Percentiles rank a stretch among this genome's conserved stretches.
These are phyloP conservation scores for Nemania abortiva DNA, from an alignment of 2,329 filamentous ascomycete genomes.

Conservation along the genomic window DNA sequence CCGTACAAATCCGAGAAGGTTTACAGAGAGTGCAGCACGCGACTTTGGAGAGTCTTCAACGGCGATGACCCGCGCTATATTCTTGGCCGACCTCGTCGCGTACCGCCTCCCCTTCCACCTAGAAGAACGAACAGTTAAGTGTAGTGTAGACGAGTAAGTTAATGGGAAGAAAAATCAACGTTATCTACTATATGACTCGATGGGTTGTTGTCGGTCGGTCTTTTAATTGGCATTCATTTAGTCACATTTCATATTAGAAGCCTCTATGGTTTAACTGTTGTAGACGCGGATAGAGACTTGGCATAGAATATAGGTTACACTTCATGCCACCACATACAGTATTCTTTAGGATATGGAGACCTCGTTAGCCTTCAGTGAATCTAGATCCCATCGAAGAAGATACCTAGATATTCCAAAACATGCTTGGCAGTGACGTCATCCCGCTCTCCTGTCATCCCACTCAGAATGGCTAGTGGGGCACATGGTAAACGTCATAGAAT, in stretches of 20 bases:
- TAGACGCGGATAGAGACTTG: neutral
- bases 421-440: constrained; percentile 28
- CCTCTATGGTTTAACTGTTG: neutral
- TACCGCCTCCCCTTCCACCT: constrained; percentile 34
- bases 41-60: constrained; percentile 60
- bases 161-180: neutral
- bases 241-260: neutral
- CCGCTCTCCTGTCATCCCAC: constrained; percentile 8
- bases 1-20: constrained; percentile 64
- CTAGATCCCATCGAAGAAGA: neutral
- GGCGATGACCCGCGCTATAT: constrained; percentile 38
- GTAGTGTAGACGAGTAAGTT: neutral
- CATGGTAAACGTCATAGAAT: constrained; percentile 18
- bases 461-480: neutral
- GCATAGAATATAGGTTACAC: neutral
- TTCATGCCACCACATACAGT: neutral
- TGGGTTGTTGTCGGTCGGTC: neutral
- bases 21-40: constrained; percentile 66
- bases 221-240: neutral
- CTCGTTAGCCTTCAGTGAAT: neutral
- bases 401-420: neutral
- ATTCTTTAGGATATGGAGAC: no score
- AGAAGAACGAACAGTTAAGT: constrained; percentile 4
- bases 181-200: neutral
- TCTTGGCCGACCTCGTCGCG: constrained; percentile 37